These are phyloP conservation scores for Russula foetens DNA, from an alignment of 768 basidiomycete genomes.

Conservation along the genomic window DNA sequence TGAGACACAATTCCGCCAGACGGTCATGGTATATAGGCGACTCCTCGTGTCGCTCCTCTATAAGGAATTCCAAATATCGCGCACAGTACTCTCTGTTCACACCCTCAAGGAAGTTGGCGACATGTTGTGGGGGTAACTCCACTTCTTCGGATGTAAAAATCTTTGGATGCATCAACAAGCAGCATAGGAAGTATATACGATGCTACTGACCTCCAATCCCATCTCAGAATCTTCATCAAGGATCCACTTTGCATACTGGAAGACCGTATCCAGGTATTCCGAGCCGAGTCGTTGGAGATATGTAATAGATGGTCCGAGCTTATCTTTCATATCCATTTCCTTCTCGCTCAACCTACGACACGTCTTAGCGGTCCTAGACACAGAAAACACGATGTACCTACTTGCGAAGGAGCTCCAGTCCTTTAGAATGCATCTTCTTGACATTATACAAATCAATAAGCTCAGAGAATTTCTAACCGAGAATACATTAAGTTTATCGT, in stretches of 20 bases:
- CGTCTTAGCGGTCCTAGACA: not conserved
- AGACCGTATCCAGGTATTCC: conserved; percentile 73
- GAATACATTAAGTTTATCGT: not conserved
- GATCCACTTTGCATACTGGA: conserved; percentile 78
- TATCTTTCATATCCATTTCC: conserved; percentile 69
- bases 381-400: conserved; percentile 33
- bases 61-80: conserved; percentile 80
- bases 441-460: conserved; percentile 88
- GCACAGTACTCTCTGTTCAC: conserved; percentile 62
- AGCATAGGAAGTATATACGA: not conserved
- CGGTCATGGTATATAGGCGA: conserved; percentile 75
- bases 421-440: conserved; percentile 92
- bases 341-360: conserved; percentile 62
- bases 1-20: conserved; percentile 79
- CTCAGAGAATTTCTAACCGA: conserved; percentile 76
- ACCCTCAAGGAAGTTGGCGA: conserved; percentile 70
- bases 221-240: conserved; percentile 65
- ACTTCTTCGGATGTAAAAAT: conserved; percentile 95
- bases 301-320: conserved; percentile 72
- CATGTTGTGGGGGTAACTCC: conserved; percentile 71
- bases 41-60: conserved; percentile 64
- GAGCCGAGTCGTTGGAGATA: conserved; percentile 90
- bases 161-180: conserved; percentile 31
- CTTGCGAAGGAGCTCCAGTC: conserved; percentile 78
- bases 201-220: conserved; percentile 58